Evolutionary conservation across 495 filamentous ascomycete genomes (phyloP), one percentile per base, ranked within the genome.

Genomic region (Penicillium macrosclerotiorum): DNA sequence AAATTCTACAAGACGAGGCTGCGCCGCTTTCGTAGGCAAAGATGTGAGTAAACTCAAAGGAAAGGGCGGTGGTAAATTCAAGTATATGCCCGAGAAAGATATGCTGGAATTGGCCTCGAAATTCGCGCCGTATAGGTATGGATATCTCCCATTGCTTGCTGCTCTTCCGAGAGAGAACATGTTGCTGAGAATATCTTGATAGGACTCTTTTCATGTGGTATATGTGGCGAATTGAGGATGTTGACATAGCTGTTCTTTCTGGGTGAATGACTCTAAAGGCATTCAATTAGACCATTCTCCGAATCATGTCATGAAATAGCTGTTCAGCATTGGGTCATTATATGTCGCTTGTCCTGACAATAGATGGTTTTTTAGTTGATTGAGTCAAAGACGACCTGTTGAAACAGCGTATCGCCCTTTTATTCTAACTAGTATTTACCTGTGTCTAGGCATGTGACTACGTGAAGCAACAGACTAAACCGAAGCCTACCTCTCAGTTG

Each of bases 31-130:
- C 56, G 68, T 86, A 37, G 94, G 93, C 4, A 77, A 77, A 51
- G 88, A 98, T 63, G 83, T 96, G 2, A 78, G 68, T 18, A 93
- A 89, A 63, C 62, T 96, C 46, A 96, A 95, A 73, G 74, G 68
- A 9, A 89, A 89, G 54, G 85, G 84, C 17, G 77, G 79, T 46
- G 88, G 89, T 42, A 96, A 97, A 73, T 96, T 88, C 82, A 97
- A 96, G 74, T 98, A 96, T 60, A 93, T 96, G 89, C 74, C 77
- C 9, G 93, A 98, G 66, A 77, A 79, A 44, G 93, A 98, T 54
- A 97, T 98, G 93, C 62, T 86, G 53, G 84, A 91, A 53, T 67
- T 85, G 40, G 82, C 88, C 3, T 88, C 85, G 8, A 81, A 78
- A 60, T 98, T 95, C 59, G 75, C 78, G 24, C 91, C 91, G 3